Base-by-base conservation (phyloP, 768 basidiomycete species). In the Boletales sp. region DNA sequence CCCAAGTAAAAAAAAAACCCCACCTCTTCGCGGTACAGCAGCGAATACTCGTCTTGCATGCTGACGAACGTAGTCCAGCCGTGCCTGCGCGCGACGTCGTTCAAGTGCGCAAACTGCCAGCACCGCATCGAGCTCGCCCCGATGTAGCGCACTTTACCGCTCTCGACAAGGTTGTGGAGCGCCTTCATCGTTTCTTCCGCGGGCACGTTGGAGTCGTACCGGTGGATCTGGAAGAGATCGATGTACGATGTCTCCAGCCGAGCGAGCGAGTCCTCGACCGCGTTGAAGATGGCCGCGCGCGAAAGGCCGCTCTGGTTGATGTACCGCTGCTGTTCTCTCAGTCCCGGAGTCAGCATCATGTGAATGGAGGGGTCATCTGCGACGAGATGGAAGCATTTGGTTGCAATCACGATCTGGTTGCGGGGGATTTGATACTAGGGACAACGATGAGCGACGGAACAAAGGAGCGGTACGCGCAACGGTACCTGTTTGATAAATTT, bases 21-120 rank as follows among this genome's bases (percentile, higher is more conserved):
- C 17, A 72, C 77, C 62, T 83, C 80, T 50, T 80, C 75, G 30
- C 81, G 71, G 57, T 83, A 83, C 17, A 81, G 67, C 5, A 81
- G 62, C 35, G 72, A 78, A 54, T 82, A 75, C 51, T 79, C 75
- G 38, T 73, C 70, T 62, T 83, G 82, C 72, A 82, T 80, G 48
- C 78, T 75, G 43, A 79, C 69, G 51, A 83, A 82, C 50, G 69
- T 74, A 3, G 80, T 79, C 70, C 79, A 78, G 5, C 72, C 72
- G 15, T 77, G 60, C 49, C 64, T 65, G 35, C 67, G 58, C 6
- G 78, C 78, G 3, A 76, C 69, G 29, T 74, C 69, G 48, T 78
- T 75, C 62, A 79, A 61, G 43, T 67, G 55, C 15, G 67, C 69
- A 36, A 77, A 75, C 37, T 76, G 72, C 75, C 75, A 77, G 10